Percentiles rank a stretch among this genome's conserved stretches.
Conservation (phyloP, 2,329 filamentous ascomycete genomes). For the Lithohypha guttulata region DNA sequence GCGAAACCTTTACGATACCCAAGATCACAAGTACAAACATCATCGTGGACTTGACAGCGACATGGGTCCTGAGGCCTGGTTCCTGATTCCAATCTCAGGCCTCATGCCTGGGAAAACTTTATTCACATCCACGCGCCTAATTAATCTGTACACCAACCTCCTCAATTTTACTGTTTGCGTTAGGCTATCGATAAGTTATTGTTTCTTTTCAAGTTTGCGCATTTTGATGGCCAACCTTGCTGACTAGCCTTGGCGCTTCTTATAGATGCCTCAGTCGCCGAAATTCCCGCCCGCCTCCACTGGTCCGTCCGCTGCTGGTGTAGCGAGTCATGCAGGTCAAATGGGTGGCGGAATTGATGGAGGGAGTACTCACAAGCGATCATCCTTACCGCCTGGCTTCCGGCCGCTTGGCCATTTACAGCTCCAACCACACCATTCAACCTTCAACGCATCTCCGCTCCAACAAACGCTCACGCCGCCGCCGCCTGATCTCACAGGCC, state of each 20-base stretch:
- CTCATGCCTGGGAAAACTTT: slow-evolving; percentile 20
- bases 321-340: slow-evolving; percentile 8
- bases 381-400: slow-evolving; percentile 51
- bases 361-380: slow-evolving; percentile 38
- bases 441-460: slow-evolving; percentile 77
- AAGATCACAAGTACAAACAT: slow-evolving; percentile 11
- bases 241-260: slow-evolving; percentile 22
- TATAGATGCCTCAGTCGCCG: slow-evolving; percentile 24
- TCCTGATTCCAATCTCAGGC: slow-evolving; percentile 8
- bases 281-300: slow-evolving; percentile 21
- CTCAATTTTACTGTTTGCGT: slow-evolving; percentile 21
- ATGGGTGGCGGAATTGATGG: slow-evolving; percentile 10
- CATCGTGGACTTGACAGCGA: slow-evolving; percentile 9
- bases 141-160: slow-evolving; percentile 25
- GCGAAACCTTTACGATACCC: slow-evolving; percentile 10
- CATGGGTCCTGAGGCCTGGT: slow-evolving; percentile 6
- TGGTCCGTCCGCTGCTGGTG: slow-evolving; percentile 5
- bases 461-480: slow-evolving; percentile 86
- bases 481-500: slow-evolving; percentile 46
- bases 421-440: slow-evolving; percentile 25
- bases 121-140: slow-evolving; percentile 22
- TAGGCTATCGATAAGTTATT: slow-evolving; percentile 33
- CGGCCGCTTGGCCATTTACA: slow-evolving; percentile 34
- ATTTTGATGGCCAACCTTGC: slow-evolving; percentile 20
- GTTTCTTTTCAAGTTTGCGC: slow-evolving; percentile 9